Conservation (phyloP, 192 early-diverging fungal species). For the Backusella luteola region DNA sequence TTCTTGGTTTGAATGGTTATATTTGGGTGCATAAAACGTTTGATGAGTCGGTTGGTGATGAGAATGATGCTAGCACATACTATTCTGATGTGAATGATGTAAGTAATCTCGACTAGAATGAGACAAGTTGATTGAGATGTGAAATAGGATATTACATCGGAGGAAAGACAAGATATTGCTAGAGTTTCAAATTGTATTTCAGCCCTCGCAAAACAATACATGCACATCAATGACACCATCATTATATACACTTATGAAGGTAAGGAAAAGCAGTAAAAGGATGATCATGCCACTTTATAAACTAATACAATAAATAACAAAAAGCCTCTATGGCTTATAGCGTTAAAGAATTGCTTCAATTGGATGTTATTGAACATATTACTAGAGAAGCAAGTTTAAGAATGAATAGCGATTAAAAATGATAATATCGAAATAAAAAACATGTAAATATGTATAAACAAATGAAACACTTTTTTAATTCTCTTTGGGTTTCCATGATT, state of each 20-base stretch:
- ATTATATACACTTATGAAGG: slow-evolving; percentile 92
- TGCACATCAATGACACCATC: slow-evolving; percentile 85
- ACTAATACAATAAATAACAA: neutral
- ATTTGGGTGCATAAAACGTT: slow-evolving; percentile 88
- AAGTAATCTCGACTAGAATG: neutral
- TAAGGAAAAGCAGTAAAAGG: slow-evolving; percentile 10
- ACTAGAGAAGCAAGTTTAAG: slow-evolving; percentile 31
- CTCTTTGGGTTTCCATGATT: slow-evolving; percentile 3
- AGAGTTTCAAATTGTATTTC: slow-evolving; percentile 86
- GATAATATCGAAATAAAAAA: neutral
- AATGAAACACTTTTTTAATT: neutral
- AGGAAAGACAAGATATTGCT: slow-evolving; percentile 82
- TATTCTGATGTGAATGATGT: slow-evolving; percentile 92
- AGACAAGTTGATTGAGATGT: too few relatives aligned
- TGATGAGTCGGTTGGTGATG: slow-evolving; percentile 50
- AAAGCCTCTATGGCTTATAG: slow-evolving; percentile 35
- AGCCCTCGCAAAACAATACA: slow-evolving; percentile 73
- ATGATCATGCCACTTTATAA: neutral
- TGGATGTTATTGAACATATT: slow-evolving; percentile 34
- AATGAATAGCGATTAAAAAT: slow-evolving; percentile 2
- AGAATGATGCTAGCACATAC: slow-evolving; percentile 77
- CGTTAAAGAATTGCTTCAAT: slow-evolving; percentile 33
- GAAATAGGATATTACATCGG: slow-evolving; percentile 54
- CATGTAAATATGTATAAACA: neutral
- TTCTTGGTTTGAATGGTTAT: slow-evolving; percentile 95